Evolutionary conservation across 73 alveolate genomes (phyloP), one percentile per base, ranked within the genome.

Genomic region (Durusdinium trenchii): DNA sequence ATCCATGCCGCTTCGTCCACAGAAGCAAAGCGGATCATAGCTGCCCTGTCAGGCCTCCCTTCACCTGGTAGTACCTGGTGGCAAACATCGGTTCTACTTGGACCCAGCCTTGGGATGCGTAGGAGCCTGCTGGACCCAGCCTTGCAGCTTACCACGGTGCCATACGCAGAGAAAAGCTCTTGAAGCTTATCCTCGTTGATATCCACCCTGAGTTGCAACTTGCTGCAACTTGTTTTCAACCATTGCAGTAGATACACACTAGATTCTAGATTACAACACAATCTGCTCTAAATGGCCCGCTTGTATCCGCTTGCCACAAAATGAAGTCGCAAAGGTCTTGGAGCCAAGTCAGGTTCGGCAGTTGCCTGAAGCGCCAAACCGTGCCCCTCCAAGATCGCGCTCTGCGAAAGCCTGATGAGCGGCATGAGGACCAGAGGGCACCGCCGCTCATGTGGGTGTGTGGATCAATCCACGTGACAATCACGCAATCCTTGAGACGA

Each of bases 121-220:
- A 67, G 6, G 78, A 23, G 43, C n/a, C 79, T 5, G 79, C 26
- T 32, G 9, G 79, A 32, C 76, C 76, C 76, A 23, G 76, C 76
- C 96, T 89, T 89, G 96, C 96, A 89, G 60, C 96, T 89, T 51
- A 62, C 86, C 64, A 89, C 96, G 16, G 52, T 89, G 84, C 96
- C 96, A 16, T 89, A 89, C 7, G 86, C 67, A 40, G 86, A 50
- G 40, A 89, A 89, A 40, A 89, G 76, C 42, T 61, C 85, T 48
- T 61, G 86, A 9, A 89, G 96, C 36, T 46, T 89, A 14, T 76
- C 40, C 96, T 89, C 96, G 42, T 45, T 46, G 50, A 89, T 89
- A 71, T 61, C 96, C 45, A 60, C 67, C 95, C 95, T 86, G 40
- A 35, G 95, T 36, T 36, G 73, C 1, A 23, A 23, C n/a, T 60